A percentile compares a stretch with the other conserved stretches of the same genome.
Evolutionary conservation across 148 eudicot genomes (phyloP).

Genomic region (Rhododendron kiyosumense): DNA sequence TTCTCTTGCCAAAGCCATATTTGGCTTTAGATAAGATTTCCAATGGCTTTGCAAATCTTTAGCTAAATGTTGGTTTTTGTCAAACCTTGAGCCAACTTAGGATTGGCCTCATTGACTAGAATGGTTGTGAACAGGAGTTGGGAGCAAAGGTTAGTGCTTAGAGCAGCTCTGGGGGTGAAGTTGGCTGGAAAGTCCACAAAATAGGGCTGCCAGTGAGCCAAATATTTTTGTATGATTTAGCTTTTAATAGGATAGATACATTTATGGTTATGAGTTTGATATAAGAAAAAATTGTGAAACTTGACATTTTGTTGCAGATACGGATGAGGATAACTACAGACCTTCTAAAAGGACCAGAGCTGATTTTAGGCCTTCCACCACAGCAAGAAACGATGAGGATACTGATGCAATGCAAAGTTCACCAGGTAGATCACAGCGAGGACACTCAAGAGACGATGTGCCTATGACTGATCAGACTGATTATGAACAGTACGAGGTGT

Average conservation of each 20-base stretch:
- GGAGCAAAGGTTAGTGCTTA: too few relatives aligned
- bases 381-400: constrained; percentile 57
- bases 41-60: too few relatives aligned
- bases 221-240: not conserved
- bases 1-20: too few relatives aligned
- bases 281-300: not conserved
- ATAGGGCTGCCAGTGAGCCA: too few relatives aligned
- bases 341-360: constrained; percentile 84
- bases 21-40: too few relatives aligned
- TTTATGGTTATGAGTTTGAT: not conserved
- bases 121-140: too few relatives aligned
- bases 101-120: too few relatives aligned
- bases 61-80: too few relatives aligned
- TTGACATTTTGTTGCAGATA: constrained; percentile 41
- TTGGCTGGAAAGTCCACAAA: too few relatives aligned
- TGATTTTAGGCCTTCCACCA: constrained; percentile 40
- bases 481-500: constrained; percentile 72
- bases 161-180: too few relatives aligned
- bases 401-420: constrained; percentile 83
- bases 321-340: constrained; percentile 78
- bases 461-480: constrained; percentile 87
- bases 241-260: not conserved
- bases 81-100: too few relatives aligned
- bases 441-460: constrained; percentile 63
- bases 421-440: constrained; percentile 77